Conservation (phyloP, 306 rosid genomes). For the Dryas octopetala region DNA sequence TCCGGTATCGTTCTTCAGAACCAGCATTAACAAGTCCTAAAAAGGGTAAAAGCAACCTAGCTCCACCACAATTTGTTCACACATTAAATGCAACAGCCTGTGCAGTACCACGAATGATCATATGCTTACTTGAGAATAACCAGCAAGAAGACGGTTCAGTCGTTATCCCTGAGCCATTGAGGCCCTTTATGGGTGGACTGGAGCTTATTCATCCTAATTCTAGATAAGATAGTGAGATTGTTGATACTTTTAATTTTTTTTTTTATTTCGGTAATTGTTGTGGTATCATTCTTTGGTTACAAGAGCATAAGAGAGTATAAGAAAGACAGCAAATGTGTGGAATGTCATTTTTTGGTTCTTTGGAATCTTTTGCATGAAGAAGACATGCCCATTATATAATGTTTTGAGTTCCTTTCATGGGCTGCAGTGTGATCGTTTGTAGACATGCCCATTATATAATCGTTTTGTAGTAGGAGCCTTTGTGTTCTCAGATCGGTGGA, state of each 20-base stretch:
- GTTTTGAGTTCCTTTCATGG: neutral
- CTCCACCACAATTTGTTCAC: slow-evolving; percentile 80
- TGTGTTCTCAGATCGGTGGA: no score
- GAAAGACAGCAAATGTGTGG: neutral
- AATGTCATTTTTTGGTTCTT: neutral
- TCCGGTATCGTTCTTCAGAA: slow-evolving; percentile 77
- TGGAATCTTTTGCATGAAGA: neutral
- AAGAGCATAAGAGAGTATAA: neutral
- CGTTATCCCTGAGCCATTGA: slow-evolving; percentile 70
- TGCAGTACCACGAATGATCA: slow-evolving; percentile 85
- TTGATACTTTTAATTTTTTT: neutral
- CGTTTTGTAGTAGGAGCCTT: no score
- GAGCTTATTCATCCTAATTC: slow-evolving; percentile 50
- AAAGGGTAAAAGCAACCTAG: slow-evolving; percentile 61
- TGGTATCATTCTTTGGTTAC: slow-evolving; percentile 8
- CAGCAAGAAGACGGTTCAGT: slow-evolving; percentile 87
- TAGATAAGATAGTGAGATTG: slow-evolving; percentile 11
- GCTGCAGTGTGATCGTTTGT: neutral
- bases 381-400: neutral
- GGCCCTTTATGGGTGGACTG: slow-evolving; percentile 83
- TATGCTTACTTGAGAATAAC: slow-evolving; percentile 81
- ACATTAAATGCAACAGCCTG: slow-evolving; percentile 96
- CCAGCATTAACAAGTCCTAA: slow-evolving; percentile 38
- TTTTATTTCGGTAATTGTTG: slow-evolving; percentile 9
- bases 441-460: no score